phyloP scores from a whole-genome alignment of 345 rosid species.

The Triadica sebifera region DNA sequence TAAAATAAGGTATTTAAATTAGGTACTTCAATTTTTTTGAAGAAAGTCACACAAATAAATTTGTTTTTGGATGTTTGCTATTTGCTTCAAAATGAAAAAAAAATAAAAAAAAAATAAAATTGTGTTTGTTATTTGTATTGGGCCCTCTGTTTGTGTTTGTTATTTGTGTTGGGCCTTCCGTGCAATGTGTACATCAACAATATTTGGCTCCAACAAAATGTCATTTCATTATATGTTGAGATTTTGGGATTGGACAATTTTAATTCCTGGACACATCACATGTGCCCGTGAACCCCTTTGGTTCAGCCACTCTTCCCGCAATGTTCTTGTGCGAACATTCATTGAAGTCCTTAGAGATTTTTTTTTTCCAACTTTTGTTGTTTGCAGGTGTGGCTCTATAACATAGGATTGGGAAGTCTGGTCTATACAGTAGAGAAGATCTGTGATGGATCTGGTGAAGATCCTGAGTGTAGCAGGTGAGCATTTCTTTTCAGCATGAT shows the following conservation, averaged over 20 bases:
- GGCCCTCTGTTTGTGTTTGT: not conserved
- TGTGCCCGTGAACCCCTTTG: not conserved
- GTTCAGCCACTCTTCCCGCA: not conserved
- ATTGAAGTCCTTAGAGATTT: not conserved
- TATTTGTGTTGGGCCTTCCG: not conserved
- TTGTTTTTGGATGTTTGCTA: no score
- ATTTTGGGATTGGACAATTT: no score
- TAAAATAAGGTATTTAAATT: not conserved
- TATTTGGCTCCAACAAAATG: not conserved
- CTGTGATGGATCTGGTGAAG: constrained; percentile 84
- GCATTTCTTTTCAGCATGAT: constrained; percentile 7
- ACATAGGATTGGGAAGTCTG: constrained; percentile 51
- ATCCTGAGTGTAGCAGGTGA: constrained; percentile 76
- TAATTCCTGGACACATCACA: not conserved
- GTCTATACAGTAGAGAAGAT: constrained; percentile 54
- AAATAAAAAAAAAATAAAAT: no score
- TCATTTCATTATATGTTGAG: no score
- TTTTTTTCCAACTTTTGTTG: not conserved
- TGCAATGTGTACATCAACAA: not conserved
- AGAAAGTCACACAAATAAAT: no score
- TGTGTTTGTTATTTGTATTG: not conserved
- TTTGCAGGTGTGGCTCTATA: constrained; percentile 61
- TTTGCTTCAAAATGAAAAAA: no score
- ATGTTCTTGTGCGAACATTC: not conserved
- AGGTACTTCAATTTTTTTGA: no score